Percentiles rank a stretch among this genome's conserved stretches.
These are phyloP conservation scores for Epichloe glyceriae DNA, from an alignment of 2,329 filamentous ascomycete genomes.

Conservation along the genomic window DNA sequence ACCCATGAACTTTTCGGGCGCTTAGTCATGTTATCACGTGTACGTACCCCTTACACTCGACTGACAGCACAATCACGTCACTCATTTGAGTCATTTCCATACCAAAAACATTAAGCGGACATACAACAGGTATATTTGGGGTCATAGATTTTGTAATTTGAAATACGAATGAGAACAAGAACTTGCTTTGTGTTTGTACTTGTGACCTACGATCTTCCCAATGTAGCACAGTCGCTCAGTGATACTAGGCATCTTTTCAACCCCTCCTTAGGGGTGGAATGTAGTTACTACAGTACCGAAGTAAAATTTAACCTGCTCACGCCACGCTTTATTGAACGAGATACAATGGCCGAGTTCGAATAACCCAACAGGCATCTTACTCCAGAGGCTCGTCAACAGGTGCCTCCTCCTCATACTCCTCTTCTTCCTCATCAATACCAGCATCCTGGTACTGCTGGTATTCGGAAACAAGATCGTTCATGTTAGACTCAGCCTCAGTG, in stretches of 20 bases:
- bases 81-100: not conserved
- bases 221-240: not conserved
- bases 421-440: slow-evolving; percentile 90
- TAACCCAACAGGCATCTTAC: slow-evolving; percentile 10
- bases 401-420: slow-evolving; percentile 84
- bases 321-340: not conserved
- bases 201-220: not conserved
- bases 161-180: not conserved
- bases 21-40: slow-evolving; percentile 11
- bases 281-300: slow-evolving; percentile 14
- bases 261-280: not conserved
- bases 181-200: not conserved
- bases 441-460: slow-evolving; percentile 99
- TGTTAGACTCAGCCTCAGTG: slow-evolving; percentile 99
- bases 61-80: not conserved
- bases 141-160: not conserved
- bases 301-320: slow-evolving; percentile 14
- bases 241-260: not conserved
- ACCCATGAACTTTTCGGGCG: slow-evolving; percentile 6
- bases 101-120: not conserved
- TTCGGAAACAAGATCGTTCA: slow-evolving; percentile 99
- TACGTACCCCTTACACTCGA: not conserved
- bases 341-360: not conserved
- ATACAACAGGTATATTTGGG: not conserved
- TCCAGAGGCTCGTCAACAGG: slow-evolving; percentile 56